These are phyloP conservation scores for Chlamydomonas applanata DNA, from an alignment of 139 green algal genomes.

Conservation along the genomic window DNA sequence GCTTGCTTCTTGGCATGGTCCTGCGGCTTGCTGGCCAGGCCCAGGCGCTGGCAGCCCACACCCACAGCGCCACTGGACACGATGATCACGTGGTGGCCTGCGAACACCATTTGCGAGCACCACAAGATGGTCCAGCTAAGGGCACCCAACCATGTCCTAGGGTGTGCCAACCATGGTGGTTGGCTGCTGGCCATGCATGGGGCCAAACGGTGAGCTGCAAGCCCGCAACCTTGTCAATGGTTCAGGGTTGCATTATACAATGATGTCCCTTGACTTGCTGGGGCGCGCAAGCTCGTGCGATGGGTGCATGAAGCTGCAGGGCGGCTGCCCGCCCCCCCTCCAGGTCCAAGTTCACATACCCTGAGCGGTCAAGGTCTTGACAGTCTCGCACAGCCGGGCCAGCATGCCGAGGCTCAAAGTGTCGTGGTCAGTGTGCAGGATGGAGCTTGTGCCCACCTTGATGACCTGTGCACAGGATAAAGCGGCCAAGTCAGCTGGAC, in stretches of 20 bases:
- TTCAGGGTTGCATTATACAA: no score
- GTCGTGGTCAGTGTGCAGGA: slow-evolving; percentile 67
- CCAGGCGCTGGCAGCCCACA: slow-evolving; percentile 81
- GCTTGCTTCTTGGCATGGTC: background rate
- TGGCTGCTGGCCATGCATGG: no score
- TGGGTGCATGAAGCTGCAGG: background rate
- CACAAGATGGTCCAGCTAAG: no score
- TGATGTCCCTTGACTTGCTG: background rate
- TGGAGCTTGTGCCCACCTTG: slow-evolving; percentile 85
- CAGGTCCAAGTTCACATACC: slow-evolving; percentile 18
- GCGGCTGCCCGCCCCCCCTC: background rate
- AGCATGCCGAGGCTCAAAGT: slow-evolving; percentile 79
- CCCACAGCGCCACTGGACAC: slow-evolving; percentile 88
- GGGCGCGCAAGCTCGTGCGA: background rate
- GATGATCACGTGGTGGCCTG: slow-evolving; percentile 82
- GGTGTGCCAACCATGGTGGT: no score
- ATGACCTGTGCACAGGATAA: slow-evolving; percentile 85
- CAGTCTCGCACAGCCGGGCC: slow-evolving; percentile 71
- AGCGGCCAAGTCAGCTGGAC: background rate
- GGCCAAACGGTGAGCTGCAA: no score
- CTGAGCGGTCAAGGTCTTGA: slow-evolving; percentile 51
- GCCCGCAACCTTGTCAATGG: no score
- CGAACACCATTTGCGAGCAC: no score
- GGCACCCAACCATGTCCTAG: no score
- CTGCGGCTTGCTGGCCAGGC: slow-evolving; percentile 57